Conservation (phyloP, 176 grass and related monocot genomes). For the Olyra latifolia region DNA sequence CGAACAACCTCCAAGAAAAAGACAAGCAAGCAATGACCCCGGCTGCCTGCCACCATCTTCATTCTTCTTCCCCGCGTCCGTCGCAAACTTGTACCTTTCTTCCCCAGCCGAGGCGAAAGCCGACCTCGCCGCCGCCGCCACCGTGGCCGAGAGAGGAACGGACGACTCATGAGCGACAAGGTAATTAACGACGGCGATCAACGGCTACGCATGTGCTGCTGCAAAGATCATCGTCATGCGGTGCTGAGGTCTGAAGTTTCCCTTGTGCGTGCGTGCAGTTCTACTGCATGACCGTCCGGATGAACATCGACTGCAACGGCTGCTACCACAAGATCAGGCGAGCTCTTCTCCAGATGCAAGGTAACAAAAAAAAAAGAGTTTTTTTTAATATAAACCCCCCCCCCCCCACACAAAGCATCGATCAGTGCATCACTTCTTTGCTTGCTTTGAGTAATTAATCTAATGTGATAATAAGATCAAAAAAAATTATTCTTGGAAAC, state of each 20-base stretch:
- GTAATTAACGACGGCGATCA: conserved; percentile 3
- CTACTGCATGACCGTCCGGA: conserved; percentile 71
- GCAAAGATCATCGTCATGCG: not conserved
- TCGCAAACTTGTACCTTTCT: not conserved
- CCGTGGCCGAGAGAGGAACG: not conserved
- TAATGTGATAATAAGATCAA: too few relatives aligned
- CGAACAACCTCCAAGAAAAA: not conserved
- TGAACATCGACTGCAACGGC: conserved; percentile 91
- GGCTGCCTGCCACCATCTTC: not conserved
- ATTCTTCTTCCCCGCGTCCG: too few relatives aligned
- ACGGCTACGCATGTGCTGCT: not conserved
- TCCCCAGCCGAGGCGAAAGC: not conserved
- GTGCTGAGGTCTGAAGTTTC: not conserved
- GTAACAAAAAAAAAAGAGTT: conserved; percentile 12
- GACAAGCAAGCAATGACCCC: not conserved
- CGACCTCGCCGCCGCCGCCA: not conserved
- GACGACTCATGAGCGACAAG: conserved; percentile 30
- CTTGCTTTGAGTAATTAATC: too few relatives aligned
- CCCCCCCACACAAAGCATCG: too few relatives aligned
- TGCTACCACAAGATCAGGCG: conserved; percentile 77
- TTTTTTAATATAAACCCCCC: too few relatives aligned
- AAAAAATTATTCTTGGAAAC: too few relatives aligned
- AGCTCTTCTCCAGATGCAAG: conserved; percentile 78
- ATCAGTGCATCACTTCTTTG: not conserved
- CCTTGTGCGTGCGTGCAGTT: conserved; percentile 18